Conservation (phyloP, 495 filamentous ascomycete species). For the Penicillium bovifimosum region DNA sequence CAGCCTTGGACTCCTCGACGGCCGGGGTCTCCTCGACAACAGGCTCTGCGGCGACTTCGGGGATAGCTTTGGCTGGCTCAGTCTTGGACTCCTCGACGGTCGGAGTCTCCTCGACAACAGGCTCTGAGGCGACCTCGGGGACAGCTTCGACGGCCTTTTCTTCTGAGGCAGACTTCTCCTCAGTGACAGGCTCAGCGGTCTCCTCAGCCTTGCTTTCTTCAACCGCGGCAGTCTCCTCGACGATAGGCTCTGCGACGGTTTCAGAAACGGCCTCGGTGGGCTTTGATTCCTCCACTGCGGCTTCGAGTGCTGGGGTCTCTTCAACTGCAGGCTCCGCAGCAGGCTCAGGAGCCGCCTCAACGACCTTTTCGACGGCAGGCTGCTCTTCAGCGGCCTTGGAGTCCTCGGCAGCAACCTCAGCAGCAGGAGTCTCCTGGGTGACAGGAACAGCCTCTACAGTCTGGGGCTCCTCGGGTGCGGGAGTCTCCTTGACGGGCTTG, state of each 20-base stretch:
- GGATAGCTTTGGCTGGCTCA: slow-evolving; percentile 4
- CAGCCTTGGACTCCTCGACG: slow-evolving; percentile 9
- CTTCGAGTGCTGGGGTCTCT: background rate
- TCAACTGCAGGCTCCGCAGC: background rate
- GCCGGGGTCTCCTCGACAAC: slow-evolving; percentile 13
- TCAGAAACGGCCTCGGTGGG: slow-evolving; percentile 9
- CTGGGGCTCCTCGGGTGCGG: background rate
- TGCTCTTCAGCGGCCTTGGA: slow-evolving; percentile 1
- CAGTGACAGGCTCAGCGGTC: background rate
- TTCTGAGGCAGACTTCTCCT: background rate
- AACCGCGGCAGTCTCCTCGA: slow-evolving; percentile 10
- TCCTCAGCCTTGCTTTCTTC: background rate
- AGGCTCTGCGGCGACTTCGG: slow-evolving; percentile 1
- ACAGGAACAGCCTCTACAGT: background rate
- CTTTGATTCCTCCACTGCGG: slow-evolving; percentile 1
- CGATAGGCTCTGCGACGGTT: background rate
- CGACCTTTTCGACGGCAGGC: background rate
- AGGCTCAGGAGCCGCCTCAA: slow-evolving; percentile 4
- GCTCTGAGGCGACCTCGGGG: background rate
- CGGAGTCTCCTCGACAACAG: slow-evolving; percentile 4
- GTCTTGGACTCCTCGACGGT: slow-evolving; percentile 9
- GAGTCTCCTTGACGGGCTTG: slow-evolving; percentile 10
- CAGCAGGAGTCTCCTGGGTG: slow-evolving; percentile 2
- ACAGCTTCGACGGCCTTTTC: slow-evolving; percentile 3
- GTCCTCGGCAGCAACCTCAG: slow-evolving; percentile 10